Percentiles rank a stretch among this genome's conserved stretches.
phyloP scores from a whole-genome alignment of 768 basidiomycete species.

The Gyrodon lividus region DNA sequence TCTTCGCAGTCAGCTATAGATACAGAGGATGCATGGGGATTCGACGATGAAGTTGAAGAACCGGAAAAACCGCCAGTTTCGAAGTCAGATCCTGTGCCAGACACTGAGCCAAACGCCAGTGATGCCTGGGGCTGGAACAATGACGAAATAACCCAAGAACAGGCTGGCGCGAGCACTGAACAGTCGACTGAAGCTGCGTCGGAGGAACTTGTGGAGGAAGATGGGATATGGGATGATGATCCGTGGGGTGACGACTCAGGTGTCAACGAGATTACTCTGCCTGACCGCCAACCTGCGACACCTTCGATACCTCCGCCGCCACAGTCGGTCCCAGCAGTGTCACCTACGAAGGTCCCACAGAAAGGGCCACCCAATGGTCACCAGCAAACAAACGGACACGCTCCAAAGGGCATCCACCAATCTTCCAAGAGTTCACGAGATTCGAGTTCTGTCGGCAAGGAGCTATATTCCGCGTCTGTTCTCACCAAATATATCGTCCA shows the following conservation, averaged over 20 bases:
- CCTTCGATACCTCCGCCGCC: slow-evolving; percentile 26
- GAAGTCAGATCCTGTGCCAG: slow-evolving; percentile 19
- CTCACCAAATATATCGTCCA: slow-evolving; percentile 52
- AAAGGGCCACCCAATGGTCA: slow-evolving; percentile 32
- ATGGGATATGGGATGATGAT: slow-evolving; percentile 63
- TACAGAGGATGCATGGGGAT: slow-evolving; percentile 47
- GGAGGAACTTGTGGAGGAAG: slow-evolving; percentile 38
- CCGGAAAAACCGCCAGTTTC: slow-evolving; percentile 16
- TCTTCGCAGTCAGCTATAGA: slow-evolving; percentile 24
- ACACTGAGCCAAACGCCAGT: slow-evolving; percentile 40
- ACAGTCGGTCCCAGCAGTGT: slow-evolving; percentile 35
- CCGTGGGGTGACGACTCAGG: slow-evolving; percentile 58
- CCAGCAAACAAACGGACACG: slow-evolving; percentile 23
- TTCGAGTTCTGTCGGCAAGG: slow-evolving; percentile 30
- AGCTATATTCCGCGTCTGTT: slow-evolving; percentile 60
- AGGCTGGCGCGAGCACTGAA: slow-evolving; percentile 23
- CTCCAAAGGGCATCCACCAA: slow-evolving; percentile 13
- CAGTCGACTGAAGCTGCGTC: slow-evolving; percentile 11
- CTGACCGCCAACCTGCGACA: slow-evolving; percentile 26
- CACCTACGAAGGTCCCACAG: slow-evolving; percentile 59
- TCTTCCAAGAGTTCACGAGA: slow-evolving; percentile 21
- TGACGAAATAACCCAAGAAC: slow-evolving; percentile 37
- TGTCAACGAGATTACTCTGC: slow-evolving; percentile 27
- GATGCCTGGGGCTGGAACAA: slow-evolving; percentile 83
- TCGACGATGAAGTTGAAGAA: slow-evolving; percentile 45